These are phyloP conservation scores for Penicillium verrucosum DNA, from an alignment of 2,329 filamentous ascomycete genomes.

Conservation along the genomic window DNA sequence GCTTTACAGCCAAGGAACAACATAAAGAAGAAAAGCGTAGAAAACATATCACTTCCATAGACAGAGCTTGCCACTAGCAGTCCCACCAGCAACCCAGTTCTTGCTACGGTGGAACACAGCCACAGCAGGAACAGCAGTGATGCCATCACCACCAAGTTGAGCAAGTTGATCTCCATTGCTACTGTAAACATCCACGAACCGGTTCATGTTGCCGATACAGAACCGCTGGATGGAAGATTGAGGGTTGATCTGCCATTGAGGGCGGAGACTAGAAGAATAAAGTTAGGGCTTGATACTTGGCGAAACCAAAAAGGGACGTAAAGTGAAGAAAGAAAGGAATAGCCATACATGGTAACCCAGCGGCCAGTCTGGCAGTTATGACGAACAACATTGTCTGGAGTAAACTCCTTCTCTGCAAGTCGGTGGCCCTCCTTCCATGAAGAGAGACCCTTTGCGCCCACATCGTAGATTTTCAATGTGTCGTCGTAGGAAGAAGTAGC, in stretches of 20 bases:
- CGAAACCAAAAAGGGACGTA: neutral
- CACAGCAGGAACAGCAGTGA: conserved; percentile 91
- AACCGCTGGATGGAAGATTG: conserved; percentile 79
- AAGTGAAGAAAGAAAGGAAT: neutral
- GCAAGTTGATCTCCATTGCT: conserved; percentile 80
- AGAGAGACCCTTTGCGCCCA: conserved; percentile 55
- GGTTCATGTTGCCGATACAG: conserved; percentile 94
- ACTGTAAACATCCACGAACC: conserved; percentile 89
- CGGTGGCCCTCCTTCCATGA: conserved; percentile 59
- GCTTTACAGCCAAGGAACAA: neutral
- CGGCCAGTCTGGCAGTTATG: conserved; percentile 97
- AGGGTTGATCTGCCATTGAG: conserved; percentile 86
- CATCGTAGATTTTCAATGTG: conserved; percentile 87
- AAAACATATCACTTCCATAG: conserved; percentile 67
- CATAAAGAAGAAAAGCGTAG: neutral
- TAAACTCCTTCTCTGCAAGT: conserved; percentile 61
- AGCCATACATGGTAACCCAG: conserved; percentile 77
- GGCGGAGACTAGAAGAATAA: conserved; percentile 55
- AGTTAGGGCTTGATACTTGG: neutral
- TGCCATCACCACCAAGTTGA: conserved; percentile 82
- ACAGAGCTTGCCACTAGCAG: conserved; percentile 85
- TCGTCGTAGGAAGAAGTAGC: conserved; percentile 95
- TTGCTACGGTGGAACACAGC: conserved; percentile 81
- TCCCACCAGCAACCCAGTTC: conserved; percentile 92
- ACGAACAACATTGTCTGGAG: conserved; percentile 64